These are phyloP conservation scores for Paspalum vaginatum DNA, from an alignment of 176 grass and related monocot species.

Conservation along the genomic window DNA sequence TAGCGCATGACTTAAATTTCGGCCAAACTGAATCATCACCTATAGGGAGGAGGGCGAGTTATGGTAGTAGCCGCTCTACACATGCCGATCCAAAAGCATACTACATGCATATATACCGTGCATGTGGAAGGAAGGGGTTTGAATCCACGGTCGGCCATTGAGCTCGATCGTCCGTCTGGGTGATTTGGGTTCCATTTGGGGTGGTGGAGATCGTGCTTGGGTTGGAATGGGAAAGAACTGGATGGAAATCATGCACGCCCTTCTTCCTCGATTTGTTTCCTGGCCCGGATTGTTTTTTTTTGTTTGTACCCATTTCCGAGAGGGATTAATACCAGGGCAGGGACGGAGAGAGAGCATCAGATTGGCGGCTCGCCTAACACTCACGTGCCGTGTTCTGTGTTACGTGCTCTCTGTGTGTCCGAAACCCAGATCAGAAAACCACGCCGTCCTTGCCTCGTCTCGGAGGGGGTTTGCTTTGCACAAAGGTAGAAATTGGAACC, in stretches of 20 bases:
- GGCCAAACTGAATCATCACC: neutral
- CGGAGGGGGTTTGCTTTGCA: constrained; percentile 17
- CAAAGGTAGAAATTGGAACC: neutral
- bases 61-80: neutral
- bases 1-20: neutral
- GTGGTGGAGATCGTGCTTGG: constrained; percentile 31
- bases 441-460: neutral
- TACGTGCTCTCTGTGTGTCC: neutral
- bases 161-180: neutral
- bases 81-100: neutral
- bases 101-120: neutral
- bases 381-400: constrained; percentile 26
- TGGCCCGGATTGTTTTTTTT: constrained; percentile 19
- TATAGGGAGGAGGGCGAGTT: neutral
- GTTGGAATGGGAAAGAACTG: constrained; percentile 1
- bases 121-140: constrained; percentile 14
- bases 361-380: constrained; percentile 22
- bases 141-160: neutral
- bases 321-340: constrained; percentile 11
- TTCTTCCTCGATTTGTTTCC: constrained; percentile 25
- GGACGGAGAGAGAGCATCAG: neutral
- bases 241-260: neutral
- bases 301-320: constrained; percentile 8
- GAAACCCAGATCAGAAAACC: constrained; percentile 25
- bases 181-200: constrained; percentile 18